A percentile compares a stretch with the other conserved stretches of the same genome.
These are phyloP conservation scores for Tetrapisispora iriomotensis DNA, from an alignment of 805 yeast species.

Conservation along the genomic window DNA sequence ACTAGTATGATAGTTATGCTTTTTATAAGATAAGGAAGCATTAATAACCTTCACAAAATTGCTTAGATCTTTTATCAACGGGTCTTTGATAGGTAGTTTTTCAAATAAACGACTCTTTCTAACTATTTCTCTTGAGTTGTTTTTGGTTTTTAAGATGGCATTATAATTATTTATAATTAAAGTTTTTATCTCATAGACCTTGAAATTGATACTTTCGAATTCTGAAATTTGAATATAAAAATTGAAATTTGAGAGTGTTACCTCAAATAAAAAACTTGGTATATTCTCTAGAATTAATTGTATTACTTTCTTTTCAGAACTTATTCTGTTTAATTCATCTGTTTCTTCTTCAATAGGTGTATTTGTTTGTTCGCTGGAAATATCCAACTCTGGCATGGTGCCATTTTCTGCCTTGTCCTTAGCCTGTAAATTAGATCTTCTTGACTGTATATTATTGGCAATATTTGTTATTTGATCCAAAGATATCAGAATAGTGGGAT, in stretches of 20 bases:
- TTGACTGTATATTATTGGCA: constrained; percentile 1
- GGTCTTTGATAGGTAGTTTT: background rate
- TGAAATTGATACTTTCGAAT: constrained; percentile 14
- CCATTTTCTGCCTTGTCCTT: background rate
- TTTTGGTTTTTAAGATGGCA: background rate
- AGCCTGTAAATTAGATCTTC: background rate
- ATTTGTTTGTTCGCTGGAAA: no score
- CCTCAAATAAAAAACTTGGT: constrained; percentile 19
- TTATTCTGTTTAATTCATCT: background rate
- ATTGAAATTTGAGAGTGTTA: constrained; percentile 19
- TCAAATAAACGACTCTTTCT: background rate
- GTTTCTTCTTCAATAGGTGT: background rate
- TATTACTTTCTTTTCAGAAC: background rate
- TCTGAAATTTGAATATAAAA: constrained; percentile 16
- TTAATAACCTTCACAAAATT: constrained; percentile 20
- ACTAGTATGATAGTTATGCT: background rate
- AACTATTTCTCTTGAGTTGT: background rate
- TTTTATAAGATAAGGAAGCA: constrained; percentile 12
- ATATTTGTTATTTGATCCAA: constrained; percentile 11
- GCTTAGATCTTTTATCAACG: constrained; percentile 6
- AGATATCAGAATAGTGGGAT: constrained; percentile 23
- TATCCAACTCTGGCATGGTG: background rate
- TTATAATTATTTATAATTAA: constrained; percentile 5
- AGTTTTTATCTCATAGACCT: constrained; percentile 16
- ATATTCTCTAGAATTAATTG: constrained; percentile 3